These are phyloP conservation scores for Globisporangium paddicum DNA, from an alignment of 352 stramenopile genomes.

Conservation along the genomic window DNA sequence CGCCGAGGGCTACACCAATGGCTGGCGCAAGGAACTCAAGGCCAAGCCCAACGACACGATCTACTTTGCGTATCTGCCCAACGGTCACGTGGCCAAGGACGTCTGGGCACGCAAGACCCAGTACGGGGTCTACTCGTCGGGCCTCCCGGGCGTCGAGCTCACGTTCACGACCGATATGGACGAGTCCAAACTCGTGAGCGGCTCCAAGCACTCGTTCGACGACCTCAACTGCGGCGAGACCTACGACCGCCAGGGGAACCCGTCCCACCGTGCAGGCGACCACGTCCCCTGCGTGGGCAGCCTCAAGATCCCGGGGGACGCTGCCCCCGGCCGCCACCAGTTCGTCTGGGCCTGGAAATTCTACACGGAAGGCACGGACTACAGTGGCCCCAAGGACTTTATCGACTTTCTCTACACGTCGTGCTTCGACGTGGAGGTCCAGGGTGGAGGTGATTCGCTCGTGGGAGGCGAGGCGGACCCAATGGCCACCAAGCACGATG, in stretches of 20 bases:
- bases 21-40: slow-evolving; percentile 4
- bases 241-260: not conserved
- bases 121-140: slow-evolving; percentile 35
- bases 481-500: not conserved
- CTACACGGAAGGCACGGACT: slow-evolving; percentile 8
- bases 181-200: slow-evolving; percentile 17
- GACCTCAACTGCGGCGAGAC: slow-evolving; percentile 31
- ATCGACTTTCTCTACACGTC: slow-evolving; percentile 11
- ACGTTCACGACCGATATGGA: slow-evolving; percentile 26
- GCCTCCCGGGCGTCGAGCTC: slow-evolving; percentile 17
- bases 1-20: not conserved
- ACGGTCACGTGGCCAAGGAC: slow-evolving; percentile 45
- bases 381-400: slow-evolving; percentile 1
- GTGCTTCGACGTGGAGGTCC: slow-evolving; percentile 14
- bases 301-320: slow-evolving; percentile 22
- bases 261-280: slow-evolving; percentile 20
- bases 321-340: slow-evolving; percentile 19
- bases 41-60: slow-evolving; percentile 13
- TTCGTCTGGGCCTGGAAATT: slow-evolving; percentile 39
- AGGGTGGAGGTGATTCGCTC: not conserved
- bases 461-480: not conserved
- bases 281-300: slow-evolving; percentile 26
- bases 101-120: slow-evolving; percentile 12
- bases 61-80: slow-evolving; percentile 55
- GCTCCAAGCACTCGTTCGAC: slow-evolving; percentile 19